Evolutionary conservation across 2,329 filamentous ascomycete species (phyloP), one percentile per base, ranked within the genome.

Genomic region (Clonostachys chloroleuca): DNA sequence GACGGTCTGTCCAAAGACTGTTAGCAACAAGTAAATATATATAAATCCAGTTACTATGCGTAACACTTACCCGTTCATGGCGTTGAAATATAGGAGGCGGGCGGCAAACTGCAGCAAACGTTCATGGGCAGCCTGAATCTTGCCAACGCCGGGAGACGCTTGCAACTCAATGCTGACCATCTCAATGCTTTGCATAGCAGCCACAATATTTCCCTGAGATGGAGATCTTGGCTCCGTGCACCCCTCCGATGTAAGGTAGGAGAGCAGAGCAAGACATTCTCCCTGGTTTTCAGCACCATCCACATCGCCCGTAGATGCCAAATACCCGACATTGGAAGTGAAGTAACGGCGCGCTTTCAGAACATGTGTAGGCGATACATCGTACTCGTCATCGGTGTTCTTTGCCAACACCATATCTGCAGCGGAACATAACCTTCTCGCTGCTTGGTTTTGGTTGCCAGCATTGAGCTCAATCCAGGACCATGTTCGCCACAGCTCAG

Each of bases 101-200:
- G 85, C 77, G 33, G 83, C 80, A 47, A 76, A 75, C 66, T 95
- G 89, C 14, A 92, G 77, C 0, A 90, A 67, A 1, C 78, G 67
- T 62, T 95, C 87, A 36, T 81, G 76, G 3, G 67, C 57, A 1
- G 65, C 52, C 8, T 66, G 64, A 1, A 52, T 42, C 6, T 55
- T 57, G 6, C 63, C 54, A 10, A 30, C 9, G 9, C 6, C 10
- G 24, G 24, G 2, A 10, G 24, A 7, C 62, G 58, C 34, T 67
- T 69, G 4, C 5, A 82, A 63, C 5, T 73, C 72, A 2, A 58
- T 54, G 9, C 73, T 77, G 48, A 68, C 72, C 10, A 53, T 55
- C 34, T 61, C 68, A 46, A 74, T 67, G 47, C 59, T 62, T 8
- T 57, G 58, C 54, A 77, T 73, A 35, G 72, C 74, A n/a, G 74